These are phyloP conservation scores for Xerocomus spinulosus DNA, from an alignment of 768 basidiomycete genomes.

Conservation along the genomic window DNA sequence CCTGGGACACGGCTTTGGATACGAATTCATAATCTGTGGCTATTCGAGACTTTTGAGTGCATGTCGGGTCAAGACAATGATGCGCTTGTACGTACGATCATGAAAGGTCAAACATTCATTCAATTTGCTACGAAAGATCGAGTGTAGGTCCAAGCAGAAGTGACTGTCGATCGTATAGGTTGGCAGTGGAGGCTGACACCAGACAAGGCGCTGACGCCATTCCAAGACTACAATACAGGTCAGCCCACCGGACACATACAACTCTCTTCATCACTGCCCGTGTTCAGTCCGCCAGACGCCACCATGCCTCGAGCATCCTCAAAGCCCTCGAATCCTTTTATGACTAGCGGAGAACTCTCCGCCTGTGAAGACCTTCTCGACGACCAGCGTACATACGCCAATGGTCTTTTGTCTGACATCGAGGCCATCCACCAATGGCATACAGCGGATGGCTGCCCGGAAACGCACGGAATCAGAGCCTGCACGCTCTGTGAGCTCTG, in stretches of 20 bases:
- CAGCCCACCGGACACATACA: conserved; percentile 7
- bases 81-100: too few species aligned
- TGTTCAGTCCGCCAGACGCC: not conserved
- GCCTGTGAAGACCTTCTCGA: conserved; percentile 15
- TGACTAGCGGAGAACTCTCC: conserved; percentile 14
- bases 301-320: conserved; percentile 1
- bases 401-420: conserved; percentile 9
- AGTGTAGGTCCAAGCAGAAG: too few species aligned
- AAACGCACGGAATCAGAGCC: not conserved
- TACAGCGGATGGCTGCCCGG: not conserved
- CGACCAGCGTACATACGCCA: conserved; percentile 5
- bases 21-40: too few species aligned
- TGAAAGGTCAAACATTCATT: too few species aligned
- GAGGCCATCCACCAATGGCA: conserved; percentile 3
- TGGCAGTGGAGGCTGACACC: conserved; percentile 4
- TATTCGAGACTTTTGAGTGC: too few species aligned
- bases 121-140: too few species aligned
- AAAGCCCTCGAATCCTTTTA: not conserved
- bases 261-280: too few species aligned
- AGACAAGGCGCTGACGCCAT: not conserved
- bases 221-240: not conserved
- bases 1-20: not conserved
- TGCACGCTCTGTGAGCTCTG: conserved; percentile 14
- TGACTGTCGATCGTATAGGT: too few species aligned
- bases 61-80: too few species aligned